Conservation (phyloP, 2,329 filamentous ascomycete species). For the Aspergillus calidoustus region DNA sequence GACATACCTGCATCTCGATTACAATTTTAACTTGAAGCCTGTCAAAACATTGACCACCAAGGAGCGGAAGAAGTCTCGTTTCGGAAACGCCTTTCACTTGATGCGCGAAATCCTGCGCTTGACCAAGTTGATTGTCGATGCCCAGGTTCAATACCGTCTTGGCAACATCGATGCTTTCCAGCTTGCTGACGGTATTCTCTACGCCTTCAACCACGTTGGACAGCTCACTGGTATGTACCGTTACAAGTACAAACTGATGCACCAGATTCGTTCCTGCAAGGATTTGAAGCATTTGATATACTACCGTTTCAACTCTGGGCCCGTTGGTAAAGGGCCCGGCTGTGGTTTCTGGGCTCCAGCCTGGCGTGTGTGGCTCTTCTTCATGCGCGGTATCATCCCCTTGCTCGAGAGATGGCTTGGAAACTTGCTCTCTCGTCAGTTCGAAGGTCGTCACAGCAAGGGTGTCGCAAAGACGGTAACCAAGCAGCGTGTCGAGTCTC, state of each 20-base stretch:
- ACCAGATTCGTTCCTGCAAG: conserved; percentile 98
- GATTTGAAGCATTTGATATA: conserved; percentile 99
- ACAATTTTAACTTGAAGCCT: conserved; percentile 99
- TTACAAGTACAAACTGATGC: conserved; percentile 99
- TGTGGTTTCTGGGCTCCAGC: conserved; percentile 99
- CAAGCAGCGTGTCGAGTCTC: conserved; percentile 97
- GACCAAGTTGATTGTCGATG: conserved; percentile 97
- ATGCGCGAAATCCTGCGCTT: conserved; percentile 97
- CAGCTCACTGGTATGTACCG: conserved; percentile 99
- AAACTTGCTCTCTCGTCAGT: conserved; percentile 94
- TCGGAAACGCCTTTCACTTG: conserved; percentile 97
- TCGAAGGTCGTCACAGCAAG: conserved; percentile 97
- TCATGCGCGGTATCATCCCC: conserved; percentile 98
- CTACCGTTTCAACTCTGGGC: conserved; percentile 96
- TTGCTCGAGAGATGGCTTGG: conserved; percentile 96
- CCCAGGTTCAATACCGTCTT: conserved; percentile 94
- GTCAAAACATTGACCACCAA: conserved; percentile 99
- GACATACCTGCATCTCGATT: conserved; percentile 96
- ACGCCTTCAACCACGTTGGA: conserved; percentile 98
- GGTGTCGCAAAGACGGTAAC: conserved; percentile 98
- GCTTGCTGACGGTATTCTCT: conserved; percentile 96
- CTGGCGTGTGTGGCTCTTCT: conserved; percentile 99
- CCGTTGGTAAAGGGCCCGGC: conserved; percentile 94
- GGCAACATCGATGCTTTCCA: conserved; percentile 99
- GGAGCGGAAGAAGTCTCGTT: conserved; percentile 98